Conservation (phyloP, 2,329 filamentous ascomycete species). For the Calonectria hongkongensis region DNA sequence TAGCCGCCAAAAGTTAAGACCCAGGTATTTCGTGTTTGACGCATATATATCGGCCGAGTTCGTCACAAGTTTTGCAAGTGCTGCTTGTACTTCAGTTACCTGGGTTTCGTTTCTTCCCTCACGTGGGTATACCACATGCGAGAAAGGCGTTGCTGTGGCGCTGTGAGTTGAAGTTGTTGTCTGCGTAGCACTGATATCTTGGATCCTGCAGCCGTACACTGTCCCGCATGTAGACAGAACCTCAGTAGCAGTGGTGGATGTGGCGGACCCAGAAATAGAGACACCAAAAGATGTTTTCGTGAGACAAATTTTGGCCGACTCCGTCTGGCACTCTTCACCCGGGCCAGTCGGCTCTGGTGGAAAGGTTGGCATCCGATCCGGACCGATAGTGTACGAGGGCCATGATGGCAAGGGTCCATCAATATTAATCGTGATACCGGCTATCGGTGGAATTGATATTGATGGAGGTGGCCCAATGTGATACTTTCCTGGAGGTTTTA, state of each 20-base stretch:
- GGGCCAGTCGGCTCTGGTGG: slow-evolving; percentile 8
- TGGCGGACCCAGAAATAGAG: not conserved
- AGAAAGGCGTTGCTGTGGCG: not conserved
- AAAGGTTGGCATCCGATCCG: slow-evolving; percentile 19
- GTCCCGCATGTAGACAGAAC: slow-evolving; percentile 20
- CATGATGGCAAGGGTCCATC: not conserved
- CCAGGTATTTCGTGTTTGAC: not conserved
- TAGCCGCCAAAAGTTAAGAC: slow-evolving; percentile 1
- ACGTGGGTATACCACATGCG: slow-evolving; percentile 14
- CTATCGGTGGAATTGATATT: not conserved
- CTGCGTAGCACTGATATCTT: not conserved
- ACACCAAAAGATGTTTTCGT: slow-evolving; percentile 12
- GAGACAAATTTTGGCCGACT: slow-evolving; percentile 12
- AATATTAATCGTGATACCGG: slow-evolving; percentile 7
- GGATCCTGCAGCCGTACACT: slow-evolving; percentile 5
- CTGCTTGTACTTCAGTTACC: slow-evolving; percentile 3
- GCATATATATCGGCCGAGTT: slow-evolving; percentile 9
- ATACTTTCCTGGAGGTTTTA: not conserved
- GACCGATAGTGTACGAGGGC: slow-evolving; percentile 23
- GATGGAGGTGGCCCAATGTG: slow-evolving; percentile 4
- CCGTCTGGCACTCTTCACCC: slow-evolving; percentile 4
- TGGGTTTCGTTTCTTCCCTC: slow-evolving; percentile 12
- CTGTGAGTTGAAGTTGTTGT: slow-evolving; percentile 11
- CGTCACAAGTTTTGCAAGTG: not conserved
- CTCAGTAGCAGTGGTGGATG: not conserved